phyloP scores from a whole-genome alignment of 208 protist species.

The Trypanosoma avium region DNA sequence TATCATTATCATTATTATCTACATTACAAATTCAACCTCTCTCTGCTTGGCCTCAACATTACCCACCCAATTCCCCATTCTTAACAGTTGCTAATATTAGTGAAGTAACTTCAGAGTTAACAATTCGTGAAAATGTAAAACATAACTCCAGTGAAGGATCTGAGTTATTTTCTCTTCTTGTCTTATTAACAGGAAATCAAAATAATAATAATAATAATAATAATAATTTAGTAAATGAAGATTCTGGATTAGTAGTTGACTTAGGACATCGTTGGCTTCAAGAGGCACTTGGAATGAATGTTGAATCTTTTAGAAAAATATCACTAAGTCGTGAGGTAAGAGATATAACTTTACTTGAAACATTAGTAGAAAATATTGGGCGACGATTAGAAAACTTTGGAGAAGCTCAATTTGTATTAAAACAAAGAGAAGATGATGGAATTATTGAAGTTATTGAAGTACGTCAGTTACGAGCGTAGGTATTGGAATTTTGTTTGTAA shows the following conservation, averaged over 20 bases:
- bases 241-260: conserved; percentile 38
- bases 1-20: background rate
- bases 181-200: conserved; percentile 29
- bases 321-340: conserved; percentile 32
- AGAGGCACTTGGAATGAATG: conserved; percentile 54
- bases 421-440: conserved; percentile 34
- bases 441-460: conserved; percentile 49
- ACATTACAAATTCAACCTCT: background rate
- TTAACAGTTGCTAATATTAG: conserved; percentile 2
- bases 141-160: background rate
- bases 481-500: background rate
- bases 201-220: background rate
- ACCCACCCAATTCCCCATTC: conserved; percentile 4
- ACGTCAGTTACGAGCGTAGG: background rate
- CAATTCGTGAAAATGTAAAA: background rate
- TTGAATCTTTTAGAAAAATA: conserved; percentile 39
- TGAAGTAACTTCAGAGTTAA: conserved; percentile 22
- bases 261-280: conserved; percentile 66
- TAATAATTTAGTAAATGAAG: background rate
- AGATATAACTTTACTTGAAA: conserved; percentile 35
- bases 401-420: conserved; percentile 37
- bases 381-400: conserved; percentile 52
- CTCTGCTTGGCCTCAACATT: conserved; percentile 5
- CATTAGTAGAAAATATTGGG: conserved; percentile 44
- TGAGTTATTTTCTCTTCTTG: conserved; percentile 31